Conservation (phyloP, 257 asterid genomes). For the Orobanche coerulescens region DNA sequence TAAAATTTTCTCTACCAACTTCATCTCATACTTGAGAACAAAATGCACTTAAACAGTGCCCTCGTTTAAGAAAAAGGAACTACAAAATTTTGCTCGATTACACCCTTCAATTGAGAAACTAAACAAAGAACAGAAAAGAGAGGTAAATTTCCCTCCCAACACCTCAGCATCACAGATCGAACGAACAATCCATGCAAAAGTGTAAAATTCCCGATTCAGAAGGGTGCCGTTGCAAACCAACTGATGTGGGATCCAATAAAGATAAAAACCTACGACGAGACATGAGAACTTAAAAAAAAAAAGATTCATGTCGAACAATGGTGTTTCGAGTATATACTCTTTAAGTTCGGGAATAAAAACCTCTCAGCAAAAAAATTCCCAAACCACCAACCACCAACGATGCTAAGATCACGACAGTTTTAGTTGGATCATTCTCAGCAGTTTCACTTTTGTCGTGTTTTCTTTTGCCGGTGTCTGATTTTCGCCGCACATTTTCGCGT, state of each 20-base stretch:
- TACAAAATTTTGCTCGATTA: constrained; percentile 31
- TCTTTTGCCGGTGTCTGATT: constrained; percentile 16
- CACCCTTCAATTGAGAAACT: constrained; percentile 30
- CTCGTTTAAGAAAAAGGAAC: constrained; percentile 8
- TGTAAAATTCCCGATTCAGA: constrained; percentile 23
- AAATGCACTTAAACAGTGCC: background rate
- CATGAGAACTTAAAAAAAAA: constrained; percentile 14
- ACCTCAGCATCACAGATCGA: background rate
- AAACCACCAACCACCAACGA: constrained; percentile 43
- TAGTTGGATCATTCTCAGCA: constrained; percentile 12
- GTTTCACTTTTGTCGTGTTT: constrained; percentile 9
- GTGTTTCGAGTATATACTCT: background rate
- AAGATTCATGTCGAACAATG: constrained; percentile 19
- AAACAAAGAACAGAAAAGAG: background rate
- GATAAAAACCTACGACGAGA: constrained; percentile 8
- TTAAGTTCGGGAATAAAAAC: constrained; percentile 26
- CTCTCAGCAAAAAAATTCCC: constrained; percentile 36
- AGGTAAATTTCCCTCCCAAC: constrained; percentile 3
- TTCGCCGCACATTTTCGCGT: constrained; percentile 29
- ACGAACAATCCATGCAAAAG: constrained; percentile 5
- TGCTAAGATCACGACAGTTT: constrained; percentile 23
- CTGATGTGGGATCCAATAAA: constrained; percentile 15
- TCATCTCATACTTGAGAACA: background rate
- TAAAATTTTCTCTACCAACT: background rate
- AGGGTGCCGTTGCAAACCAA: constrained; percentile 23